phyloP scores from a whole-genome alignment of 2,329 filamentous ascomycete species.

The Beauveria varroae region DNA sequence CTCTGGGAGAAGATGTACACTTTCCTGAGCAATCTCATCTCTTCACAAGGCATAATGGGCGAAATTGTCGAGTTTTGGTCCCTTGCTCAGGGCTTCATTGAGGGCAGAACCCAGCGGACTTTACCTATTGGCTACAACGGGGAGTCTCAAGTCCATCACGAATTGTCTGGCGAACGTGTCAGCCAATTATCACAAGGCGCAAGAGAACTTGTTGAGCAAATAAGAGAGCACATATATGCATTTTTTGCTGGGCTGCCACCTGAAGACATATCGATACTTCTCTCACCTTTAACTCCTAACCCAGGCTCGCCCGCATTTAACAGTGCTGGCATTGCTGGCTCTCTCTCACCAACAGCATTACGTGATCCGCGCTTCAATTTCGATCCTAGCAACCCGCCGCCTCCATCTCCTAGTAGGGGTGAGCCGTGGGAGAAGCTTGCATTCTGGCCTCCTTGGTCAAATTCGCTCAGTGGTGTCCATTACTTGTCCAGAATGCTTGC shows the following conservation, averaged over 20 bases:
- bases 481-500: conserved; percentile 78
- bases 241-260: conserved; percentile 86
- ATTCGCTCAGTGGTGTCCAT: conserved; percentile 84
- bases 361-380: conserved; percentile 73
- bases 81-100: conserved; percentile 80
- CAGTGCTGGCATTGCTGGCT: conserved; percentile 22
- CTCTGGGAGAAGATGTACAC: conserved; percentile 84
- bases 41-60: conserved; percentile 71
- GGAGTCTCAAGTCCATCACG: conserved; percentile 74
- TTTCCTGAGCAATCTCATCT: conserved; percentile 68
- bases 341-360: conserved; percentile 46
- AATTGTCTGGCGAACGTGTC: conserved; percentile 63
- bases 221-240: conserved; percentile 69
- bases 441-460: conserved; percentile 92
- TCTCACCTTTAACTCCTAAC: conserved; percentile 69
- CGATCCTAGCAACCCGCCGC: conserved; percentile 68
- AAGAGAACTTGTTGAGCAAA: conserved; percentile 72
- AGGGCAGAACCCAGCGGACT: conserved; percentile 71
- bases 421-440: conserved; percentile 90
- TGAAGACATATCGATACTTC: conserved; percentile 81
- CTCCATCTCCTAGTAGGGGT: conserved; percentile 67
- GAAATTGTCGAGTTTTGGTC: conserved; percentile 95
- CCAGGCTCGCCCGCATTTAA: conserved; percentile 45
- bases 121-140: conserved; percentile 76
- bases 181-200: conserved; percentile 68